Conservation (phyloP, 768 basidiomycete species). For the Leucosporidium yakuticum region DNA sequence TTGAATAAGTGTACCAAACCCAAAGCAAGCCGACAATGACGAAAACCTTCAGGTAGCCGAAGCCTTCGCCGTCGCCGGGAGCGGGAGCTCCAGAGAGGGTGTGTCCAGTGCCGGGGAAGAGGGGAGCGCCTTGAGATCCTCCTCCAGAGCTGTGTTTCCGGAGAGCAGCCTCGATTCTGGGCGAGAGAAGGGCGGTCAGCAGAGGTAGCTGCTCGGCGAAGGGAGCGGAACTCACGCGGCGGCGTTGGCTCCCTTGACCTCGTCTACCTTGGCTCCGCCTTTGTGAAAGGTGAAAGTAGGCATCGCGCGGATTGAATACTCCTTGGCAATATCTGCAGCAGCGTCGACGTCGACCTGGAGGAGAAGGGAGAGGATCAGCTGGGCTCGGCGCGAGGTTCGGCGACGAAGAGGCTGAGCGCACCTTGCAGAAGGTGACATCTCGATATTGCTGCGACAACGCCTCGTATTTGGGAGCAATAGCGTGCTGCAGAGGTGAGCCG, state of each 20-base stretch:
- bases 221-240: conserved; percentile 1
- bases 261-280: conserved; percentile 42
- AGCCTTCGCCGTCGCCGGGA: not conserved
- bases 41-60: not conserved
- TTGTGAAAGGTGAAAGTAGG: conserved; percentile 46
- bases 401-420: not conserved
- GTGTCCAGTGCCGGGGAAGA: conserved; percentile 29
- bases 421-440: conserved; percentile 44
- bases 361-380: not conserved
- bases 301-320: conserved; percentile 44
- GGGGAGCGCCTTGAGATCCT: not conserved
- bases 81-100: conserved; percentile 2
- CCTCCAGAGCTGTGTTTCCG: conserved; percentile 6
- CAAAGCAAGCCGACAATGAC: not conserved
- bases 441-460: conserved; percentile 41
- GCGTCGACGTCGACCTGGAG: not conserved
- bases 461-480: conserved; percentile 44
- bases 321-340: conserved; percentile 41
- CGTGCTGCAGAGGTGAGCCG: not conserved
- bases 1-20: too few relatives aligned
- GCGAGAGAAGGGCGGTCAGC: too few relatives aligned
- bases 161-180: conserved; percentile 28
- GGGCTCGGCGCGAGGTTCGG: too few relatives aligned
- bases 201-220: not conserved
- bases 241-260: conserved; percentile 42